Percentiles rank a stretch among this genome's conserved stretches.
These are phyloP conservation scores for Eragrostis tef DNA, from an alignment of 202 grass and related monocot genomes.

Conservation along the genomic window DNA sequence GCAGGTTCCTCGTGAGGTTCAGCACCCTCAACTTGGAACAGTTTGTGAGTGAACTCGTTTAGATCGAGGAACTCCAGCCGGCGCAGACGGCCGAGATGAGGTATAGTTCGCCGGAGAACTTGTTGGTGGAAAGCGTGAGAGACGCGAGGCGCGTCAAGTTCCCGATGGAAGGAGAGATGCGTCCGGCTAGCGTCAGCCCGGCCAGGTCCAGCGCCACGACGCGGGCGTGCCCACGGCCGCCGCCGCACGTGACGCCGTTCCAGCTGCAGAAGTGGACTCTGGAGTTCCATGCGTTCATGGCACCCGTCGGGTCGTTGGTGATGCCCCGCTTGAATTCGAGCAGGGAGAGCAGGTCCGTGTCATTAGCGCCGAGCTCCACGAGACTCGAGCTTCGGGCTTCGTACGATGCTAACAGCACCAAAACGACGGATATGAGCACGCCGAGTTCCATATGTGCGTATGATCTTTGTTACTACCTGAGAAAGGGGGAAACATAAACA, in stretches of 20 bases:
- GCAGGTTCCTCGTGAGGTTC: constrained; percentile 7
- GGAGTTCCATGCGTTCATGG: constrained; percentile 43
- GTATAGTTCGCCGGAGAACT: constrained; percentile 8
- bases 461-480: background rate
- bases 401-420: background rate
- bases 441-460: background rate
- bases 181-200: constrained; percentile 14
- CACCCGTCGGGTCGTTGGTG: background rate
- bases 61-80: background rate
- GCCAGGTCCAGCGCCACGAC: constrained; percentile 26
- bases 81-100: constrained; percentile 10
- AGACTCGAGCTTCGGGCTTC: constrained; percentile 20
- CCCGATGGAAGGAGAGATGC: constrained; percentile 35
- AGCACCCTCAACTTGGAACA: constrained; percentile 26
- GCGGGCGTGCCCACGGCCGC: background rate
- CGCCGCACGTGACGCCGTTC: constrained; percentile 32
- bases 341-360: constrained; percentile 21
- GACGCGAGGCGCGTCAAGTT: constrained; percentile 35
- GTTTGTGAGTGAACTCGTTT: background rate
- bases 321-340: constrained; percentile 35
- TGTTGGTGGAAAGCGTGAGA: constrained; percentile 29
- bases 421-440: background rate
- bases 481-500: background rate
- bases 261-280: constrained; percentile 37
- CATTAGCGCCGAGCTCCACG: background rate